Evolutionary conservation across 2,329 filamentous ascomycete genomes (phyloP), one percentile per base, ranked within the genome.

Genomic region (Fusarium ramigenum): DNA sequence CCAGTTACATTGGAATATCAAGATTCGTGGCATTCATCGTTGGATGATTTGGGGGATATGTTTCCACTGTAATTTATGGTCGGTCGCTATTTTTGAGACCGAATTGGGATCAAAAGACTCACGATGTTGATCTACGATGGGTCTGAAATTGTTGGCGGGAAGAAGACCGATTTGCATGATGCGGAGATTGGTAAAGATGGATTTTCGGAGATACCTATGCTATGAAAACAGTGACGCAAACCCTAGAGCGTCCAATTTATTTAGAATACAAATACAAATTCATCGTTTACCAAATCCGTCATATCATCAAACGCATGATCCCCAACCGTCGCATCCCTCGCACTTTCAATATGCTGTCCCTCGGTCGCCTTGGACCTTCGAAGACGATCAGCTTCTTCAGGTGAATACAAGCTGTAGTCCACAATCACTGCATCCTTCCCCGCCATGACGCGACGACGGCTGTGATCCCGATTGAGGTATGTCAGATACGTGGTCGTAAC

Each of bases 381-480:
- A 30, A 77, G 69, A 66, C 90, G 89, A 73, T 86, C 90, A 52
- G 66, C 66, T 37, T 69, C 66, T 23, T 69, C 65, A 0, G 59
- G 59, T 0, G 65, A 70, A 46, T 69, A 69, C 1, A 69, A 30
- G 3, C 66, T 69, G 9, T 69, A 69, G 84, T 92, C 90, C 2
- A 90, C 76, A 3, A 91, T 78, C 5, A 86, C 81, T 0, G 86
- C 87, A 1, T 83, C 83, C 77, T 92, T 92, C 0, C 90, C 90
- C 43, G 90, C 78, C 5, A 83, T 81, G 16, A 87, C 86, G 10
- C 90, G 83, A 21, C 79, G 83, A 9, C 82, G 83, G 9, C 86
- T 86, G 58, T 91, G 89, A 49, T 82, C 84, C 39, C 82, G 84
- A 75, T 91, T 90, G 14, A 91, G 77, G 9, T 86, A 78, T 23